Evolutionary conservation across 805 yeast genomes (phyloP).

Genomic region (Tanozyma kutaoensis): DNA sequence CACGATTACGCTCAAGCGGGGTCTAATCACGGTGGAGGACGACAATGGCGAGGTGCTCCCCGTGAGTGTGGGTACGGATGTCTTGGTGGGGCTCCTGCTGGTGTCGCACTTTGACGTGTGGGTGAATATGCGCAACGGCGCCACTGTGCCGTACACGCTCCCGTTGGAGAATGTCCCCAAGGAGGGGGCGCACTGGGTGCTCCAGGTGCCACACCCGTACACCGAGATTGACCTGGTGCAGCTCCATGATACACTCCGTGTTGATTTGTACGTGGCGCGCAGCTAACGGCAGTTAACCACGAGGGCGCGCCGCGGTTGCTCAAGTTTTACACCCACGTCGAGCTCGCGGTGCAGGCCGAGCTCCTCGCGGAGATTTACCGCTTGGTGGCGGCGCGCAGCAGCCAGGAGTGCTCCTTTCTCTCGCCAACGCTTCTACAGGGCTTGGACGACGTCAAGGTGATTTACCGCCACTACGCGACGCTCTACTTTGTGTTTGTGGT

Average conservation of each 20-base stretch:
- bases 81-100: too few species aligned
- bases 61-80: too few species aligned
- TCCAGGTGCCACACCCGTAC: too few species aligned
- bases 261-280: slow-evolving; percentile 49
- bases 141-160: too few species aligned
- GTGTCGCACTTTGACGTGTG: too few species aligned
- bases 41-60: too few species aligned
- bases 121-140: too few species aligned
- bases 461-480: slow-evolving; percentile 90
- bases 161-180: too few species aligned
- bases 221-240: too few species aligned
- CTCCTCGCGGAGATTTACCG: slow-evolving; percentile 74
- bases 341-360: slow-evolving; percentile 67
- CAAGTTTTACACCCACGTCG: slow-evolving; percentile 88
- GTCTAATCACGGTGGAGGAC: too few species aligned
- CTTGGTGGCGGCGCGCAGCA: slow-evolving; percentile 55
- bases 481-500: slow-evolving; percentile 92
- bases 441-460: slow-evolving; percentile 69
- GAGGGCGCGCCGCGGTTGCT: slow-evolving; percentile 81
- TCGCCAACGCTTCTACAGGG: slow-evolving; percentile 73
- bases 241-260: slow-evolving; percentile 78
- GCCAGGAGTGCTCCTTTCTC: slow-evolving; percentile 75
- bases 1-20: too few species aligned
- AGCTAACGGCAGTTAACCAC: slow-evolving; percentile 49
- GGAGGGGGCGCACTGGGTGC: too few species aligned